Evolutionary conservation across 495 filamentous ascomycete species (phyloP), one percentile per base, ranked within the genome.

Genomic region (Symbiotaphrina buchneri): DNA sequence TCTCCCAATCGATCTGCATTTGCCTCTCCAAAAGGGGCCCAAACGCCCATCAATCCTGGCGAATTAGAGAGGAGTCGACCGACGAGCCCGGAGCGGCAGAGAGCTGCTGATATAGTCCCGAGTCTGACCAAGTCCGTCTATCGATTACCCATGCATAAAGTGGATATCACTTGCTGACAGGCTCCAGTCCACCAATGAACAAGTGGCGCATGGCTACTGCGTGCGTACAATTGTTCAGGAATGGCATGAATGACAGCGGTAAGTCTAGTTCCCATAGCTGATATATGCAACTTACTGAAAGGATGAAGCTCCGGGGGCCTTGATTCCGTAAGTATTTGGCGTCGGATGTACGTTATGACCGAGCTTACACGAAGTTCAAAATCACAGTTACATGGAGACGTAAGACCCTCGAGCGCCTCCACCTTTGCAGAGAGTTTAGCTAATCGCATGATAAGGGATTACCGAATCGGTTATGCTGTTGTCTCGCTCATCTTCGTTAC

Each of bases 401-500:
- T 34, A 34, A 2, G 24, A 7, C 10, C 24, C 7, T 23, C 5
- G 6, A n/a, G n/a, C n/a, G n/a, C n/a, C n/a, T n/a, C n/a, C n/a
- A n/a, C n/a, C n/a, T n/a, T n/a, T n/a, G n/a, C n/a, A n/a, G n/a
- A n/a, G n/a, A 34, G 8, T 16, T 30, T 10, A 30, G 7, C 7
- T 16, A 10, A 30, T 7, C 14, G 27, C 7, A 10, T 7, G 7
- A 30, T 3, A 11, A 34, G 32, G 11, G 38, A 73, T 34, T 85
- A 83, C 42, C 33, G 52, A 29, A 75, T 84, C 30, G 69, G 65
- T 31, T 83, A 83, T 37, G 68, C 72, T 4, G 43, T 77, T 15
- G 71, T 83, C 16, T 80, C 78, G 7, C 49, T 83, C 5, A 71
- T 91, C 41, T 87, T 84, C 55, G 61, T 92, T 17, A 58, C 70